Evolutionary conservation across 495 filamentous ascomycete species (phyloP), one percentile per base, ranked within the genome.

Genomic region (Oleoguttula mirabilis): DNA sequence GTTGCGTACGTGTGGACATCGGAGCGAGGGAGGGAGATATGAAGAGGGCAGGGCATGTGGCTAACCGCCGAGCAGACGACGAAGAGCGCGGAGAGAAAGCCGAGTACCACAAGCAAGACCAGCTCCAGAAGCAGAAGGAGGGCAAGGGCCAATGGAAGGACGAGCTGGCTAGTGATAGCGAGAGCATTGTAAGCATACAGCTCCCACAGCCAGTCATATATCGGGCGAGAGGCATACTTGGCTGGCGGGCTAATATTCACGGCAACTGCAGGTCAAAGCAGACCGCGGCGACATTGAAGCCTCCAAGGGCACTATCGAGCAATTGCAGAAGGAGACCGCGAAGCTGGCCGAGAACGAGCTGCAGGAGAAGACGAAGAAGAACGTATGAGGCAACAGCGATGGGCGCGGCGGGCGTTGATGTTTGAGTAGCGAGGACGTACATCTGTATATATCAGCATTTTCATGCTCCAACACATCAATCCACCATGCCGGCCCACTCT

Each of bases 71-170:
- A n/a, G n/a, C 43, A 63, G 60, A 55, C 41, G 21, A 52, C 24
- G 60, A 65, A 27, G 42, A 28, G 7, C 54, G 58, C 10, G 39
- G 47, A 2, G 48, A 58, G 34, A 56, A 73, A 51, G 72, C 76
- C 44, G 83, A 88, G 52, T 55, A 68, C 35, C 70, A 88, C 52
- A 93, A 92, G 66, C 62, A 83, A 34, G 75, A 84, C 36, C 70
- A 72, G 25, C 47, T 93, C 41, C 61, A 69, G 55, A 77, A 78
- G 65, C 69, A 76, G 39, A 82, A 82, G 64, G 65, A 75, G 10
- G 87, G 87, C 16, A 77, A 80, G 60, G 82, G 67, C 10, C 71
- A 85, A 50, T 93, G 87, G 87, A 82, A 82, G 60, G 66, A 76
- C 15, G 79, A 83, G 56, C 61, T 94, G 41, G 82, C 83, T 4